These are phyloP conservation scores for Arachis monticola DNA, from an alignment of 331 rosid species.

Conservation along the genomic window DNA sequence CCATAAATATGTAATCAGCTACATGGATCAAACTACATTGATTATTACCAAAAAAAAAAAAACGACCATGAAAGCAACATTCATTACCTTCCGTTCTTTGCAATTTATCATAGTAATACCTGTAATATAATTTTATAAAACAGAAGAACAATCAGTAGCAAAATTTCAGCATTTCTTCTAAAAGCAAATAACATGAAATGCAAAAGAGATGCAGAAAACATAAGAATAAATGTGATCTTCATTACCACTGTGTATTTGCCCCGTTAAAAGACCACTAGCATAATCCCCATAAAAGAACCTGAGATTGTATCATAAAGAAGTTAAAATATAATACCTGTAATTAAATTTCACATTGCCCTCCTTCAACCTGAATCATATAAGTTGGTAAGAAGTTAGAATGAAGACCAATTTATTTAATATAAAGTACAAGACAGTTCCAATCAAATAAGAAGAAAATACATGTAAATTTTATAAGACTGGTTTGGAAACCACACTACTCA, in stretches of 20 bases:
- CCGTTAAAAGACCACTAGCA: background rate
- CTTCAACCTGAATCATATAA: slow-evolving; percentile 63
- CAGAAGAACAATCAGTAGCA: background rate
- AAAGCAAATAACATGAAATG: background rate
- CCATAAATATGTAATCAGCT: background rate
- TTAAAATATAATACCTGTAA: slow-evolving; percentile 60
- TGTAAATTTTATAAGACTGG: background rate
- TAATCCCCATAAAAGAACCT: slow-evolving; percentile 4
- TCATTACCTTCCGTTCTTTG: slow-evolving; percentile 70
- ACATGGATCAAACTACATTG: background rate
- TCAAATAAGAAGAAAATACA: background rate
- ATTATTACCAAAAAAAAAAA: background rate
- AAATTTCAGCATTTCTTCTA: slow-evolving; percentile 21
- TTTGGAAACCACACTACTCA: background rate
- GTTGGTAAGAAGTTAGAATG: slow-evolving; percentile 34
- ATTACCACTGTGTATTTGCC: slow-evolving; percentile 27
- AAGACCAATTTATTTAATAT: slow-evolving; percentile 21
- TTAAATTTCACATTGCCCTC: slow-evolving; percentile 67
- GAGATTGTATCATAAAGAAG: background rate
- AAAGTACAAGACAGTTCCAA: slow-evolving; percentile 28
- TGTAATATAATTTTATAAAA: slow-evolving; percentile 45
- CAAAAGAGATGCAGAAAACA: slow-evolving; percentile 24
- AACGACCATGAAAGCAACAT: slow-evolving; percentile 20
- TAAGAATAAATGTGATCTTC: background rate
- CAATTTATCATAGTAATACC: slow-evolving; percentile 65